Base-by-base conservation (phyloP, 257 asterid species). In the Fraxinus pennsylvanica region DNA sequence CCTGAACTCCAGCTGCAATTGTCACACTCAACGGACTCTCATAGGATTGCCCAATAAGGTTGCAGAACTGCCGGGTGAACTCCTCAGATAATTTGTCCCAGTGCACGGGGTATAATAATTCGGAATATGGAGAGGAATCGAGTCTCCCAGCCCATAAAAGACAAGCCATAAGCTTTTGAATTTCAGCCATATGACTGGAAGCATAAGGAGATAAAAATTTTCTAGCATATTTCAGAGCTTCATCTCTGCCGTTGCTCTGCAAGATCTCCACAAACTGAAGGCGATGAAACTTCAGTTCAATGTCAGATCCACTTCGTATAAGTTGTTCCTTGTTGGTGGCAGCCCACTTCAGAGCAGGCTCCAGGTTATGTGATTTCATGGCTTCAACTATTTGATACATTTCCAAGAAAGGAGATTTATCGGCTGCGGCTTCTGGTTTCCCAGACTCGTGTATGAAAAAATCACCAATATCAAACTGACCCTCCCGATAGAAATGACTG, bases 331-430 rank as follows among this genome's bases (percentile, higher is more conserved):
- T 91, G 69, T 93, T 89, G 29, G 67, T 81, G 2, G 85, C 67
- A 35, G 94, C 99, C 99, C 99, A 93, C 21, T 47, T 86, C 66
- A 95, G 87, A 76, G 98, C 97, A 41, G 96, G 99, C 80, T 88
- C 89, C 68, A 93, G 86, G 87, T 90, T 84, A 63, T 88, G 88
- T 68, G 86, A 84, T 74, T 82, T 90, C 90, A 90, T 83, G 84
- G 94, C 93, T 84, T 91, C 98, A 75, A 93, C 85, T 79, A 95
- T 87, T 59, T 88, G 92, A 78, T 86, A 88, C 94, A 93, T 86
- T 80, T 92, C 92, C 36, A 79, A 79, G 68, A 87, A 95, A 45
- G 91, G 90, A 81, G 90, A 75, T 83, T 91, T 95, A 39, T 78
- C 79, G 6, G 85, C 79, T n/a, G 84, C 82, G 72, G 90, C 89